phyloP scores from a whole-genome alignment of 805 yeast species.

The Saturnispora zaruensis region DNA sequence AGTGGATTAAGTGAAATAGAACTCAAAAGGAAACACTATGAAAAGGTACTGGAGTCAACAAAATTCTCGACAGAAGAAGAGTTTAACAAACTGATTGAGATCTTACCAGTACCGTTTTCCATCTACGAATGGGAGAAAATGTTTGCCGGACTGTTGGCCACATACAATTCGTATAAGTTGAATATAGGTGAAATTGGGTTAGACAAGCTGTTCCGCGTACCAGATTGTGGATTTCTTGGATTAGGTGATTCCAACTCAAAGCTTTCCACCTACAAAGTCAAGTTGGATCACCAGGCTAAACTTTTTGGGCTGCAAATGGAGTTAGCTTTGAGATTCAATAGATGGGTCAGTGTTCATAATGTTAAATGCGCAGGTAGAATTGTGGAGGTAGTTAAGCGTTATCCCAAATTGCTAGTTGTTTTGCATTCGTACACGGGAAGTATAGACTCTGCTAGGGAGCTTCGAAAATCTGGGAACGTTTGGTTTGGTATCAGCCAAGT shows the following conservation, averaged over 20 bases:
- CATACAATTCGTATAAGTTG: constrained; percentile 7
- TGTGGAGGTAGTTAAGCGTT: constrained; percentile 33
- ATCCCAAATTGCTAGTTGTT: constrained; percentile 36
- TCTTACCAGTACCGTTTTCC: constrained; percentile 54
- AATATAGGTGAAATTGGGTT: constrained; percentile 88
- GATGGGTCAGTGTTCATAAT: constrained; percentile 51
- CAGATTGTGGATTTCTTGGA: constrained; percentile 48
- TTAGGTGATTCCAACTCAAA: neutral
- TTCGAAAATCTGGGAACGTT: constrained; percentile 38
- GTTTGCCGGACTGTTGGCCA: constrained; percentile 27
- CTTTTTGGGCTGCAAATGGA: constrained; percentile 44
- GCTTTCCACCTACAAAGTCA: constrained; percentile 37
- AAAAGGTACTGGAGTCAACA: constrained; percentile 36
- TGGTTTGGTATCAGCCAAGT: constrained; percentile 25
- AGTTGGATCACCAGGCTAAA: constrained; percentile 53
- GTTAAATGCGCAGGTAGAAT: constrained; percentile 66
- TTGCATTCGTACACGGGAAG: constrained; percentile 88
- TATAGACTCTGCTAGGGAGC: constrained; percentile 48
- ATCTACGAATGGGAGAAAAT: constrained; percentile 30
- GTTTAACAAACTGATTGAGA: constrained; percentile 20
- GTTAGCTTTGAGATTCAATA: constrained; percentile 37
- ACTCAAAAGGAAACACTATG: constrained; percentile 45
- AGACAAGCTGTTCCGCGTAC: constrained; percentile 68
- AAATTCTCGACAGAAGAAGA: constrained; percentile 26
- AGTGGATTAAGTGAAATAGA: neutral